Percentiles rank a stretch among this genome's conserved stretches.
These are phyloP conservation scores for Kuraishia ogatae DNA, from an alignment of 805 yeast species.

Conservation along the genomic window DNA sequence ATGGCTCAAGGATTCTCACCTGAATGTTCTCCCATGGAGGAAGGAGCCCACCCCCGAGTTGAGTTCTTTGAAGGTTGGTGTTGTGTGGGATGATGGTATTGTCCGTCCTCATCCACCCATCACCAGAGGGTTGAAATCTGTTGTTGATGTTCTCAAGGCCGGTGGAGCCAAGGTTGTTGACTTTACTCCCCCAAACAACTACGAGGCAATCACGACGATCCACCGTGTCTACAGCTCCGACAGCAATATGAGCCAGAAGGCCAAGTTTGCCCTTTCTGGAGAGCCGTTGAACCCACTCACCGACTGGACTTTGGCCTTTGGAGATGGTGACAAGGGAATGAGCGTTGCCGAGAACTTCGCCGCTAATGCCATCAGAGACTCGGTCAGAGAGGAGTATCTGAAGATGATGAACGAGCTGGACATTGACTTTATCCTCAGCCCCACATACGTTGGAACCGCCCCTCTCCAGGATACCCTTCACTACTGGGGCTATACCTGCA, in stretches of 20 bases:
- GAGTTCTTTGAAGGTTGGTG: slow-evolving; percentile 32
- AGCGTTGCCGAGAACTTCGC: slow-evolving; percentile 37
- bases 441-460: slow-evolving; percentile 61
- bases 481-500: slow-evolving; percentile 68
- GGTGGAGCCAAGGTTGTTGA: slow-evolving; percentile 45
- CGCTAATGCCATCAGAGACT: slow-evolving; percentile 41
- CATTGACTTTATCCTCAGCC: slow-evolving; percentile 54
- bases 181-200: slow-evolving; percentile 34
- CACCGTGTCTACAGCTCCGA: slow-evolving; percentile 33
- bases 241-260: slow-evolving; percentile 23
- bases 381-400: slow-evolving; percentile 39
- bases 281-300: slow-evolving; percentile 27
- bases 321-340: slow-evolving; percentile 23
- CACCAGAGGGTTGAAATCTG: slow-evolving; percentile 31
- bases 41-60: slow-evolving; percentile 24
- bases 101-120: slow-evolving; percentile 45
- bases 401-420: slow-evolving; percentile 36
- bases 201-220: slow-evolving; percentile 23
- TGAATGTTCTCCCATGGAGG: slow-evolving; percentile 45
- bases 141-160: slow-evolving; percentile 19
- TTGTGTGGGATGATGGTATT: slow-evolving; percentile 35
- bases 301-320: slow-evolving; percentile 13
- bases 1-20: slow-evolving; percentile 43
- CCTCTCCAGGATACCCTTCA: slow-evolving; percentile 49
- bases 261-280: slow-evolving; percentile 16